These are phyloP conservation scores for Stipa capillata DNA, from an alignment of 176 grass and related monocot genomes.

Conservation along the genomic window DNA sequence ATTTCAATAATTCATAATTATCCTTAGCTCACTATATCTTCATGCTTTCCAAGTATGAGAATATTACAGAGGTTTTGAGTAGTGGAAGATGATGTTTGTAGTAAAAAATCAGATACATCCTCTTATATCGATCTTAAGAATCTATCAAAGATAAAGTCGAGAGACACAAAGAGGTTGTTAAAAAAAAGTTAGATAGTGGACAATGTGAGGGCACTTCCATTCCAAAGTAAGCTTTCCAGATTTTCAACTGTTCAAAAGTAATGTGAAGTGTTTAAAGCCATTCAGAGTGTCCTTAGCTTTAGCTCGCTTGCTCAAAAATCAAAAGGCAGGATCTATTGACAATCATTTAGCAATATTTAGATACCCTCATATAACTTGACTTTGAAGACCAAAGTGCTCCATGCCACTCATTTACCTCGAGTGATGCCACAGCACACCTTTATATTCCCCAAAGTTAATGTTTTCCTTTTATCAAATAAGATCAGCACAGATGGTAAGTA, in stretches of 20 bases:
- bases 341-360: not conserved
- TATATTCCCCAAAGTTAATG: not conserved
- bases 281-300: not conserved
- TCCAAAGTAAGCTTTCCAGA: not conserved
- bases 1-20: not conserved
- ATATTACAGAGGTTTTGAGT: not conserved
- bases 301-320: not conserved
- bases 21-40: not conserved
- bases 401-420: not conserved
- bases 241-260: not conserved
- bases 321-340: not conserved
- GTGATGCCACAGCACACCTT: not conserved
- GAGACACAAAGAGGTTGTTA: not conserved
- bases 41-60: not conserved
- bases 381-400: not conserved
- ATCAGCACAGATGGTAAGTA: not conserved
- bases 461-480: not conserved
- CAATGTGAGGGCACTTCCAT: not conserved
- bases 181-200: not conserved
- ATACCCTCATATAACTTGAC: not conserved
- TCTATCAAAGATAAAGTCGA: not conserved
- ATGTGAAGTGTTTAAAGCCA: not conserved
- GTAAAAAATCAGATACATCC: not conserved
- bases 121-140: not conserved
- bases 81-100: not conserved